phyloP scores from a whole-genome alignment of 345 rosid genomes.

The Combretum micranthum region DNA sequence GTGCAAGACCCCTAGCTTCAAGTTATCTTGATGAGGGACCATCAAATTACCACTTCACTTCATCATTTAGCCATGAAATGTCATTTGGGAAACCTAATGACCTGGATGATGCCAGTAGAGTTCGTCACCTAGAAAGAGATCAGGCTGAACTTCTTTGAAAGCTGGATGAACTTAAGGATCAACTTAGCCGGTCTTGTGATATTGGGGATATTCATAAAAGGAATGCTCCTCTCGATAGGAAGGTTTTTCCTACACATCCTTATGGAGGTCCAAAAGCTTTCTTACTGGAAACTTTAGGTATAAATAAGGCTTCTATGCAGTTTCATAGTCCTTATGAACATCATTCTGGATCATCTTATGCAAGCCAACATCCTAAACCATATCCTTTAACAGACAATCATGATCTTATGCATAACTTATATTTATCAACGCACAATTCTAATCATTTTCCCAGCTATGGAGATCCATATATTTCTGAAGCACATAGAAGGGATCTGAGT shows the following conservation, averaged over 20 bases:
- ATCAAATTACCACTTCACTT: constrained; percentile 33
- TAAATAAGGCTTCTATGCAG: too few species aligned
- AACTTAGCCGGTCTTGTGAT: constrained; percentile 50
- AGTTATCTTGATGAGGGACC: constrained; percentile 48
- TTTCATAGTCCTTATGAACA: too few species aligned
- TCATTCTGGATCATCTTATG: too few species aligned
- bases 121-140: too few species aligned
- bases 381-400: too few species aligned
- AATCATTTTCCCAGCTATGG: constrained; percentile 42
- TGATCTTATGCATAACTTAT: too few species aligned
- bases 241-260: constrained; percentile 34
- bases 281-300: constrained; percentile 31
- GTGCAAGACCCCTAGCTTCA: constrained; percentile 42
- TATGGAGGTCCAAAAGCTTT: constrained; percentile 26
- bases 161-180: too few species aligned
- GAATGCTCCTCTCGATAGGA: constrained; percentile 28
- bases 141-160: too few species aligned
- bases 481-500: too few species aligned
- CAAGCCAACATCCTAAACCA: too few species aligned
- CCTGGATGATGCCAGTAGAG: constrained; percentile 34
- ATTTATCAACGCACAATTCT: constrained; percentile 33
- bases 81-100: constrained; percentile 24
- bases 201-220: constrained; percentile 43
- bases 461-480: constrained; percentile 42
- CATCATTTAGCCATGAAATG: constrained; percentile 29